Percentiles rank a stretch among this genome's conserved stretches.
phyloP scores from a whole-genome alignment of 768 basidiomycete genomes.

The Lentinus brumalis region DNA sequence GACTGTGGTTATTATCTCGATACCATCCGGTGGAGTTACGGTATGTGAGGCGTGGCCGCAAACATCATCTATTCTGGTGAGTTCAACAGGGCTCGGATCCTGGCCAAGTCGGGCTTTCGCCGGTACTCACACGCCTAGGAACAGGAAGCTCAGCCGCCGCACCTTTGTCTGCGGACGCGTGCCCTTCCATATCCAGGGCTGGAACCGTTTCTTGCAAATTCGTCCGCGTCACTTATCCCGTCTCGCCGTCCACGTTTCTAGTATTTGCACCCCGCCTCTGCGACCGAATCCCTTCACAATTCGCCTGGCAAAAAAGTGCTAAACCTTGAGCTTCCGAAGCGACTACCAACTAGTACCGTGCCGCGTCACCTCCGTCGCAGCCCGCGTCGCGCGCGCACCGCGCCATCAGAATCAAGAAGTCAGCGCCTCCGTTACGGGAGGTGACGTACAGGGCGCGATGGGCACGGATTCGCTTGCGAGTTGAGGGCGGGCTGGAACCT shows the following conservation, averaged over 20 bases:
- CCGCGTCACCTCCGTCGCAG: too few species aligned
- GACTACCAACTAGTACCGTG: too few species aligned
- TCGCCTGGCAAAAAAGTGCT: not conserved
- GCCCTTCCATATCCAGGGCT: not conserved
- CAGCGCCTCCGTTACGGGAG: not conserved
- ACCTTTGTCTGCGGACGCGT: not conserved
- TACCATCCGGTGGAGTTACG: not conserved
- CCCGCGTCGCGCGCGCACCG: too few species aligned
- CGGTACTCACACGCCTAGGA: not conserved
- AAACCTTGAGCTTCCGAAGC: not conserved
- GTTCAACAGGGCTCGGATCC: not conserved
- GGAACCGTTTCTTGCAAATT: not conserved
- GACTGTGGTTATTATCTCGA: not conserved
- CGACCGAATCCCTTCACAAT: too few species aligned
- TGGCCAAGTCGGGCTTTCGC: not conserved
- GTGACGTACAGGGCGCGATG: slow-evolving; percentile 1
- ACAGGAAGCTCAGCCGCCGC: not conserved
- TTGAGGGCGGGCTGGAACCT: not conserved
- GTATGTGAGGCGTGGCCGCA: not conserved
- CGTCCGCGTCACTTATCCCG: not conserved
- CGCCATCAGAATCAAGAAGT: not conserved
- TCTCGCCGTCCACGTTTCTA: not conserved
- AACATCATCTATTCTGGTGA: too few species aligned
- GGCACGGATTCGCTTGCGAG: not conserved
- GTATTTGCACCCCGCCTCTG: too few species aligned